Base-by-base conservation (phyloP, 345 rosid species). In the Passiflora organensis region DNA sequence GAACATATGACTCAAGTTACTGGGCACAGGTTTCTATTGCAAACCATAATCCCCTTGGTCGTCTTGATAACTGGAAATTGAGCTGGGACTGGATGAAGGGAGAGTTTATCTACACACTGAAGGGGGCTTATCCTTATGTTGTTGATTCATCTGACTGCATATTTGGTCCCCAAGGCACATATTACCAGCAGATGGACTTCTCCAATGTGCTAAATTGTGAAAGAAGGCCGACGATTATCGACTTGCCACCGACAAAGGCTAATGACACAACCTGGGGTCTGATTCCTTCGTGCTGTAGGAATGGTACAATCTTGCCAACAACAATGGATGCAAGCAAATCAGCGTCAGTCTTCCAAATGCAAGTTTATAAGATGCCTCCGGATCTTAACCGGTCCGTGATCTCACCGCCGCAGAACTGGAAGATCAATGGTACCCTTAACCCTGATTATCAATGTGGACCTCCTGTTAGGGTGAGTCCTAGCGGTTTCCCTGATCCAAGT, bases 281-380 rank as follows among this genome's bases (percentile, higher is more conserved):
- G 64, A 68, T 79, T 49, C 96, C 96, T 14, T 72, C 42, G 2
- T 93, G 99, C 65, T 93, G 99, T 71, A 77, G 95, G 41, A 89
- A 89, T 52, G 97, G 97, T 12, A 85, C 96, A 2, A 80, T 93
- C 69, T 72, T 93, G 69, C 95, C 99, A 18, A 81, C 73, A 2
- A 41, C 72, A 1, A 89, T 89, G 87, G 95, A 93, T 51, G 91
- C 97, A 2, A 79, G 73, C 76, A 83, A 79, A 81, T 93, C 95
- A 0, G 76, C 68, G 20, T 93, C 99, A 0, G 84, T 64, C 48
- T 93, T 93, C 59, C 83, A 87, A 71, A 66, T 93, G 80, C 82
- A 93, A 66, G 96, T 89, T 36, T 87, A 24, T 73, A 93, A 93
- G 67, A 84, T 93, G 99, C 91, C 94, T 36, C 99, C 97, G 1